These are phyloP conservation scores for Kentomonas sorsogonicus DNA, from an alignment of 208 protist genomes.

Conservation along the genomic window DNA sequence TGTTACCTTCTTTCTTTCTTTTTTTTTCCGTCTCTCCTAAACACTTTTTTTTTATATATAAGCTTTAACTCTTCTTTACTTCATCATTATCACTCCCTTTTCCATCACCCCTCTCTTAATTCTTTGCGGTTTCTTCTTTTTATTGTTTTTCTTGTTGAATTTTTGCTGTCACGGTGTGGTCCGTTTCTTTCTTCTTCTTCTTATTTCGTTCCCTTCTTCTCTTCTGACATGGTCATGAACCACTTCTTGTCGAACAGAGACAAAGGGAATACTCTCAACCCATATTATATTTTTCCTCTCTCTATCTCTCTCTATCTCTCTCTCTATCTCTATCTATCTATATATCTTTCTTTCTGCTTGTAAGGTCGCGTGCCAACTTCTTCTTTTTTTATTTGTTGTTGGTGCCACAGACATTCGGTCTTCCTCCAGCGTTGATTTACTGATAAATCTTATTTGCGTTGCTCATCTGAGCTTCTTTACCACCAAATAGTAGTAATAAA, in stretches of 20 bases:
- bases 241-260: not conserved
- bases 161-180: not conserved
- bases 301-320: not conserved
- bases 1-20: conserved; percentile 3
- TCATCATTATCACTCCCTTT: not conserved
- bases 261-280: not conserved
- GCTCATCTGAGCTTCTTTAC: no score
- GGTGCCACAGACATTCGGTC: not conserved
- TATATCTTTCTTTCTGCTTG: not conserved
- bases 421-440: no score
- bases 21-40: not conserved
- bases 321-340: not conserved
- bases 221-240: not conserved
- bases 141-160: not conserved
- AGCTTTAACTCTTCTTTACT: not conserved
- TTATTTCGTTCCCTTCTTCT: not conserved
- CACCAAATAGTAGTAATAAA: no score
- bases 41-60: not conserved
- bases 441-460: no score
- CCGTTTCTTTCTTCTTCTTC: not conserved
- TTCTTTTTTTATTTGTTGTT: not conserved
- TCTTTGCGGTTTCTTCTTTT: not conserved
- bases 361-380: not conserved
- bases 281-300: not conserved
- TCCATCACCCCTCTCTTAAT: not conserved